Percentiles rank a stretch among this genome's conserved stretches.
Evolutionary conservation across 192 early-diverging fungal genomes (phyloP).

Genomic region (Coemansia umbellata): DNA sequence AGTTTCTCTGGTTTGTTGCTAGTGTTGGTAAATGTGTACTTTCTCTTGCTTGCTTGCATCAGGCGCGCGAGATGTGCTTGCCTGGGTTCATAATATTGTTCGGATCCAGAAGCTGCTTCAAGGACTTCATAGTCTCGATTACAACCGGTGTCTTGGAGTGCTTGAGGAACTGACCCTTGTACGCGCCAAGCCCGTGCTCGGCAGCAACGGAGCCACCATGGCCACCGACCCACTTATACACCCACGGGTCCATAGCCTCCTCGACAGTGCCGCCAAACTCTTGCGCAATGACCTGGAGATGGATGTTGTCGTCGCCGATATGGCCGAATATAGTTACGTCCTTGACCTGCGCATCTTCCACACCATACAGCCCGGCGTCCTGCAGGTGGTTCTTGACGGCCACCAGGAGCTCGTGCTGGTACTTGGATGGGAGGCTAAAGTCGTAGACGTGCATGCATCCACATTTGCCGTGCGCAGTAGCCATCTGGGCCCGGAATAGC

Average conservation of each 20-base stretch:
- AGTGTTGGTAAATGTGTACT: no score
- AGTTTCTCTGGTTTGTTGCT: no score
- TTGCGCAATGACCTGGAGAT: slow-evolving; percentile 79
- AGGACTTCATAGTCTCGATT: slow-evolving; percentile 77
- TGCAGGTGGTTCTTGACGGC: slow-evolving; percentile 29
- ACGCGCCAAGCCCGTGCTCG: slow-evolving; percentile 85
- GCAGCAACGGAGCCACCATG: slow-evolving; percentile 70
- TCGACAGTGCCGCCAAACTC: slow-evolving; percentile 61
- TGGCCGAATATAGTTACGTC: slow-evolving; percentile 93
- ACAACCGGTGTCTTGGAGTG: slow-evolving; percentile 84
- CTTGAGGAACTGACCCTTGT: slow-evolving; percentile 65
- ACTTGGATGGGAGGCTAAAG: slow-evolving; percentile 37
- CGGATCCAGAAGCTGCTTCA: slow-evolving; percentile 88
- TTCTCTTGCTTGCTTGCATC: no score
- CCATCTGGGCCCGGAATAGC: slow-evolving; percentile 49
- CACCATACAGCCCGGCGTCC: slow-evolving; percentile 24
- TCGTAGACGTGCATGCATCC: slow-evolving; percentile 51
- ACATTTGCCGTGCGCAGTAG: slow-evolving; percentile 40
- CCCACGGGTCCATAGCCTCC: slow-evolving; percentile 76
- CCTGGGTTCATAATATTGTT: slow-evolving; percentile 91
- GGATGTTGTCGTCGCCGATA: slow-evolving; percentile 95
- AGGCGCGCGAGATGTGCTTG: slow-evolving; percentile 55
- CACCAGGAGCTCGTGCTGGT: slow-evolving; percentile 34
- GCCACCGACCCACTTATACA: slow-evolving; percentile 79
- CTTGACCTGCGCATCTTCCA: slow-evolving; percentile 50